Conservation (phyloP, 345 rosid species). For the Orychophragmus violaceus region DNA sequence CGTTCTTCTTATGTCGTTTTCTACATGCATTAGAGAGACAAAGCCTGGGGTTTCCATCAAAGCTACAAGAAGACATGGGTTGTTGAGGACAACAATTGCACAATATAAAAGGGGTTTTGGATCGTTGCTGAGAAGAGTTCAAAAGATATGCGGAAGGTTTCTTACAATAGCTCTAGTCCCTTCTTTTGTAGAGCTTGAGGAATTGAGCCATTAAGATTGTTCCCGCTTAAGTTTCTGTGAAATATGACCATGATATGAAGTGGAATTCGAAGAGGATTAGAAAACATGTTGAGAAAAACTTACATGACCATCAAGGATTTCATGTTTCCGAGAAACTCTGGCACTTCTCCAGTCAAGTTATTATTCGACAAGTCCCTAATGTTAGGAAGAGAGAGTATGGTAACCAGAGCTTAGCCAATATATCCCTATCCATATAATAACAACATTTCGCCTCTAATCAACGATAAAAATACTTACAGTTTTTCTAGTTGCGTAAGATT, state of each 20-base stretch:
- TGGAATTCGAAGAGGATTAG: not conserved
- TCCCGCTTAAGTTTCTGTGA: conserved; percentile 38
- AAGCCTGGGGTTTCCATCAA: conserved; percentile 12
- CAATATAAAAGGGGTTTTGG: not conserved
- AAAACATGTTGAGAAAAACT: conserved; percentile 23
- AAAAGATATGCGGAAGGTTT: not conserved
- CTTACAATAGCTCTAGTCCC: conserved; percentile 11
- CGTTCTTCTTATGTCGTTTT: not conserved
- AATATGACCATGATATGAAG: not conserved
- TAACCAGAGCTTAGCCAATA: not conserved
- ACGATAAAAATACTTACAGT: conserved; percentile 30
- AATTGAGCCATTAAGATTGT: conserved; percentile 35
- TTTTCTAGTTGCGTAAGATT: conserved; percentile 26
- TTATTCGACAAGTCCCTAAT: conserved; percentile 51
- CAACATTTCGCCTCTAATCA: not conserved
- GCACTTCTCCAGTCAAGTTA: conserved; percentile 39
- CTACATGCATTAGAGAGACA: not conserved
- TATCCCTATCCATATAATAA: not conserved
- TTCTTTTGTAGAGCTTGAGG: conserved; percentile 28
- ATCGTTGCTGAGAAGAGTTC: not conserved
- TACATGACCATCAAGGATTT: conserved; percentile 38
- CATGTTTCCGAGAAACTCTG: conserved; percentile 37
- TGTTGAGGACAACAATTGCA: not conserved
- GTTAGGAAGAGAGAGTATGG: not conserved
- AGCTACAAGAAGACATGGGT: not conserved